Evolutionary conservation across 257 asterid species (phyloP).

Genomic region (Solanum pimpinellifolium): DNA sequence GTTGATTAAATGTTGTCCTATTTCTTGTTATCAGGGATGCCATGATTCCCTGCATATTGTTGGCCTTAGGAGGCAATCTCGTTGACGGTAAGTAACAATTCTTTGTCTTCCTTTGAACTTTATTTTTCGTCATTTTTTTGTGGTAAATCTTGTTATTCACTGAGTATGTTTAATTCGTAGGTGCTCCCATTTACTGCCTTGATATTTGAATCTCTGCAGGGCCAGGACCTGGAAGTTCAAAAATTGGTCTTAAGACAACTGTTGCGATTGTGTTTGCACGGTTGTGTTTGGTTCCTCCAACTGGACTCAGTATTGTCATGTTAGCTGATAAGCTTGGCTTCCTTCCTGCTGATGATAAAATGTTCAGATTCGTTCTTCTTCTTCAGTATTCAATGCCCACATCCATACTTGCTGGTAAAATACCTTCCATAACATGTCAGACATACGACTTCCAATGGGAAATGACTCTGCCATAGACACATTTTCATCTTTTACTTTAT

Average conservation of each 20-base stretch:
- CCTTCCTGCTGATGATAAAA: constrained; percentile 78
- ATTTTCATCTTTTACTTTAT: neutral
- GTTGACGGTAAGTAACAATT: constrained; percentile 51
- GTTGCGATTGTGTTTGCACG: constrained; percentile 80
- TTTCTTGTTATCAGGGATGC: constrained; percentile 62
- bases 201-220: constrained; percentile 31
- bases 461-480: neutral
- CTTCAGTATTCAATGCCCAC: constrained; percentile 99
- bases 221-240: constrained; percentile 64
- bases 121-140: neutral
- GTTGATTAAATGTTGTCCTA: neutral
- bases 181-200: neutral
- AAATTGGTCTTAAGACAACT: constrained; percentile 69
- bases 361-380: constrained; percentile 91
- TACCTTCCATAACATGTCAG: neutral
- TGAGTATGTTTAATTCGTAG: neutral
- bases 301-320: constrained; percentile 81
- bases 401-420: constrained; percentile 81
- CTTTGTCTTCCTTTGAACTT: neutral
- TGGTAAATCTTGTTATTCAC: neutral
- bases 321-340: constrained; percentile 89
- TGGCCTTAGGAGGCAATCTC: constrained; percentile 99
- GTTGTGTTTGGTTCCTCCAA: constrained; percentile 75
- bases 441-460: neutral
- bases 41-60: constrained; percentile 92